Percentiles rank a stretch among this genome's conserved stretches.
Evolutionary conservation across 2,329 filamentous ascomycete genomes (phyloP).

Genomic region (Orbilia blumenaviensis): DNA sequence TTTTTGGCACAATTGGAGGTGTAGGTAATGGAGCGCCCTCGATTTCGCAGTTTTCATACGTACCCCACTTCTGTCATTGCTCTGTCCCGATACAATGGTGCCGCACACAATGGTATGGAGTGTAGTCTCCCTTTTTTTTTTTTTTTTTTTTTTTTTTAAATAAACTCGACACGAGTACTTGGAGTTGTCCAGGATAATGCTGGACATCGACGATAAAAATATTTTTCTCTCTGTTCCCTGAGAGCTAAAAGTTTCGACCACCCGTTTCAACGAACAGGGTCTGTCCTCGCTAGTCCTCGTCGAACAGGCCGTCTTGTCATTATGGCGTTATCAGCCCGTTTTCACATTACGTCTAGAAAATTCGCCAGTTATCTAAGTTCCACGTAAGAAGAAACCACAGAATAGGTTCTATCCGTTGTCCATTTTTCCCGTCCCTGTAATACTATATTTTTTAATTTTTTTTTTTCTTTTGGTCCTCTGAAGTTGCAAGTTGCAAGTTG

Average conservation of each 20-base stretch:
- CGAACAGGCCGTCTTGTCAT: slow-evolving; percentile 18
- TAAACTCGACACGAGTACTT: neutral
- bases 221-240: neutral
- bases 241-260: neutral
- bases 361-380: slow-evolving; percentile 46
- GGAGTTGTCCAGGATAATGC: neutral
- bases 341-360: slow-evolving; percentile 51
- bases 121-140: neutral
- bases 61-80: neutral
- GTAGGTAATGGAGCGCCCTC: no score
- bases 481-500: slow-evolving; percentile 2
- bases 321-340: slow-evolving; percentile 42
- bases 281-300: neutral
- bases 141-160: no score
- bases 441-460: neutral
- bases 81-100: no score
- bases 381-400: slow-evolving; percentile 17
- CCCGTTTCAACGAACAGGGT: slow-evolving; percentile 1
- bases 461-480: slow-evolving; percentile 17
- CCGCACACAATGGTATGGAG: slow-evolving; percentile 5
- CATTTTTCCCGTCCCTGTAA: neutral
- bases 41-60: neutral
- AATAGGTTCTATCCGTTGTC: slow-evolving; percentile 19
- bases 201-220: neutral
- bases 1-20: no score